Evolutionary conservation across 768 basidiomycete genomes (phyloP), one percentile per base, ranked within the genome.

Genomic region (Russula ochroleuca): DNA sequence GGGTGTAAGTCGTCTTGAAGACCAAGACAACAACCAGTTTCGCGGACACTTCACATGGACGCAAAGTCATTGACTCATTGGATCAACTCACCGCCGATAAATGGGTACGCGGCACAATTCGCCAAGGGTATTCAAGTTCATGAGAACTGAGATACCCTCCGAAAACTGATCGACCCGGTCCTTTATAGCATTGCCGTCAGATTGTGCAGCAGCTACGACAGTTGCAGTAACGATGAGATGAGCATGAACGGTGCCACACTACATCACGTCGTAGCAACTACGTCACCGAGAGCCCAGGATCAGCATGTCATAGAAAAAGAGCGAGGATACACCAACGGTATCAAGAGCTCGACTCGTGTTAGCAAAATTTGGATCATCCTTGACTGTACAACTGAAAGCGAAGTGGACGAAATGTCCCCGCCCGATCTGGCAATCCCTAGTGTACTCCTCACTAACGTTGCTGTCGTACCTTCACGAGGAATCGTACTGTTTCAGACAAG

Each of bases 1-100:
- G 72, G 17, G 77, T 76, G 25, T 81, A 75, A 5, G 80, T 80
- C 0, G 80, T 72, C 40, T 78, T 75, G 71, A 84, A 84, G 0
- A 82, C 81, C 14, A 77, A 68, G 19, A 83, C 79, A 35, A 77
- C 81, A 52, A 81, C 83, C 75, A 17, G 8, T 19, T 28, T 8
- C 35, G 38, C 23, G 2, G 41, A 54, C 19, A 65, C 1, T 14
- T 37, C 6, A 4, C 10, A n/a, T 43, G 48, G 2, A 15, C 31
- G n/a, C 5, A 7, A 6, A 8, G n/a, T n/a, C n/a, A n/a, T n/a
- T n/a, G n/a, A n/a, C n/a, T 17, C 33, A 45, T 3, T 19, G 49
- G 21, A 38, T 31, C 23, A 38, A 54, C 68, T n/a, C 38, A 73
- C 73, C 65, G 14, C 67, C 58, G 19, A 74, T 68, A 49, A 73